Percentiles rank a stretch among this genome's conserved stretches.
Evolutionary conservation across 768 basidiomycete species (phyloP).

Genomic region (Russula earlei): DNA sequence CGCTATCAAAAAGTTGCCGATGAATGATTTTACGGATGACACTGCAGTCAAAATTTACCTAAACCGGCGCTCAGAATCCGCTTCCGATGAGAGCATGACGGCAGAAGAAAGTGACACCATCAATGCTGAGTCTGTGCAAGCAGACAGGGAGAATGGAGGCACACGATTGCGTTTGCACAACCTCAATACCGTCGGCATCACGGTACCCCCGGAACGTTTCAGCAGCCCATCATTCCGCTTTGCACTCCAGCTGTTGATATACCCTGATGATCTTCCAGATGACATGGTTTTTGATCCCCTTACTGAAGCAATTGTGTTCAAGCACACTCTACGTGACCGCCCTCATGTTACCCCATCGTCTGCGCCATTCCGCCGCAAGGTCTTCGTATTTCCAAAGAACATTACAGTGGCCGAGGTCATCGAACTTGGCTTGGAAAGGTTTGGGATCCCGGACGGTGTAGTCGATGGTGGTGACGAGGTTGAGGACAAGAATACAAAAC

Average conservation of each 20-base stretch:
- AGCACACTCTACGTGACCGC: conserved; percentile 55
- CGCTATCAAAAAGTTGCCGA: conserved; percentile 85
- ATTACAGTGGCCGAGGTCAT: conserved; percentile 95
- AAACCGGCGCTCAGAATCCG: conserved; percentile 45
- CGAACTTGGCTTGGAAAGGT: conserved; percentile 83
- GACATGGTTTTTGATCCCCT: conserved; percentile 90
- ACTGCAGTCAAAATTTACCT: conserved; percentile 95
- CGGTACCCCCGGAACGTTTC: conserved; percentile 60
- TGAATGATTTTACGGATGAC: conserved; percentile 98
- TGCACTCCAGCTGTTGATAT: conserved; percentile 77
- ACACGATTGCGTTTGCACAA: conserved; percentile 32
- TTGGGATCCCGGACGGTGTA: conserved; percentile 94
- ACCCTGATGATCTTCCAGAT: conserved; percentile 86
- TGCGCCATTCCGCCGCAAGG: conserved; percentile 58
- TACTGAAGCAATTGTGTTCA: conserved; percentile 91
- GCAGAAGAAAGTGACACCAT: conserved; percentile 34
- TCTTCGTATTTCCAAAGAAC: conserved; percentile 90
- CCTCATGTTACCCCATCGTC: conserved; percentile 32
- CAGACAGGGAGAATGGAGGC: conserved; percentile 25
- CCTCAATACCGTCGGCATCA: conserved; percentile 30
- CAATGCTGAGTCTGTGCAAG: conserved; percentile 30
- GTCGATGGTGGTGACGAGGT: conserved; percentile 98
- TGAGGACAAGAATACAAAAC: conserved; percentile 82
- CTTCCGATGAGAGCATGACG: conserved; percentile 33
- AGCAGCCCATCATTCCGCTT: conserved; percentile 79